Percentiles rank a stretch among this genome's conserved stretches.
These are phyloP conservation scores for Phytopythium vexans DNA, from an alignment of 352 stramenopile species.

Conservation along the genomic window DNA sequence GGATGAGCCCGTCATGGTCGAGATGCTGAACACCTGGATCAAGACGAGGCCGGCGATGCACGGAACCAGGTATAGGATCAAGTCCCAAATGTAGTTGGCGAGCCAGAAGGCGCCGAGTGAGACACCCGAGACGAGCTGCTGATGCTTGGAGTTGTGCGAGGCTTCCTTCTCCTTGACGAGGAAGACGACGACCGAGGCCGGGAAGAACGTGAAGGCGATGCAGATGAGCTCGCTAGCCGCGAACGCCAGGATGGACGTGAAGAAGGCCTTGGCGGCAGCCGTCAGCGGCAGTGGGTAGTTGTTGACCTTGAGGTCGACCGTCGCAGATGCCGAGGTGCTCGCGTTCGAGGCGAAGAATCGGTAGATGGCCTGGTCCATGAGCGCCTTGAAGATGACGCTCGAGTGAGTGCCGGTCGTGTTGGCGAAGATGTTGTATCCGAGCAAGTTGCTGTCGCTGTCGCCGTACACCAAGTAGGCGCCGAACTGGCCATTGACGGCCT, in stretches of 20 bases:
- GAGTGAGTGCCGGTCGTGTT: constrained; percentile 57
- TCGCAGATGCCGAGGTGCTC: constrained; percentile 6
- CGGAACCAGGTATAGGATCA: constrained; percentile 89
- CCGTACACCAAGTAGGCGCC: constrained; percentile 50
- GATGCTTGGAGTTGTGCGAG: constrained; percentile 94
- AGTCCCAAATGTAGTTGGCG: constrained; percentile 93
- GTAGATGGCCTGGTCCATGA: constrained; percentile 61
- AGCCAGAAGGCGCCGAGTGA: constrained; percentile 94
- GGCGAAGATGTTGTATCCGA: constrained; percentile 62
- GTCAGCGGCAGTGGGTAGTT: constrained; percentile 53
- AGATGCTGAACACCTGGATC: constrained; percentile 48
- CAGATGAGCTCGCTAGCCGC: constrained; percentile 84
- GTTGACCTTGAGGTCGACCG: constrained; percentile 47
- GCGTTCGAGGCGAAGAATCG: constrained; percentile 43
- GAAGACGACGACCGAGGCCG: constrained; percentile 92
- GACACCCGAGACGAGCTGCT: constrained; percentile 94
- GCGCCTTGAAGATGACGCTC: constrained; percentile 57
- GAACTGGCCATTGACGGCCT: constrained; percentile 24
- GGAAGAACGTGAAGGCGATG: constrained; percentile 91
- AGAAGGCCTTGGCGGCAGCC: constrained; percentile 26
- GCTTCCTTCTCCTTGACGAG: constrained; percentile 94
- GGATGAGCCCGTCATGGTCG: constrained; percentile 50
- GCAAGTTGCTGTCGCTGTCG: constrained; percentile 30
- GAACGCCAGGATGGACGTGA: constrained; percentile 59
- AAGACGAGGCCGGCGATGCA: constrained; percentile 35